phyloP scores from a whole-genome alignment of 2,329 filamentous ascomycete species.

The Dryadomyces quercivorus region DNA sequence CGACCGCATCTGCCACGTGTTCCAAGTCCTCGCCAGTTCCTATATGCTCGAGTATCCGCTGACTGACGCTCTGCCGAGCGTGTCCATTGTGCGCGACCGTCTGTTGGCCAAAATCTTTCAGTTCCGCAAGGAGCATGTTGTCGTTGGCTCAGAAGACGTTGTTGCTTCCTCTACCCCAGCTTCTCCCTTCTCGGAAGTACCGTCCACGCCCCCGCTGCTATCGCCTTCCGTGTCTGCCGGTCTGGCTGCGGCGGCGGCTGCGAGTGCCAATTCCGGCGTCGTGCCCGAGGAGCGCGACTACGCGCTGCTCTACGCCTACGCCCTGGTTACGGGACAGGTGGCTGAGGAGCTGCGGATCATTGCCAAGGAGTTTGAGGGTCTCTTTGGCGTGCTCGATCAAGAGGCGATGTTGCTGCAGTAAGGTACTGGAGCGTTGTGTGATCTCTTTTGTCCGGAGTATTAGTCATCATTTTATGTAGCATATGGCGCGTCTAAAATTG shows the following conservation, averaged over 20 bases:
- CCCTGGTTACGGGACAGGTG: slow-evolving; percentile 54
- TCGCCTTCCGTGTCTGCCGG: neutral
- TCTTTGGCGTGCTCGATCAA: slow-evolving; percentile 52
- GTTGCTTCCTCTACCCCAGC: neutral
- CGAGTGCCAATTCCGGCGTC: neutral
- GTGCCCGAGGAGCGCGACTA: slow-evolving; percentile 64
- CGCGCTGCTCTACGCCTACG: slow-evolving; percentile 86
- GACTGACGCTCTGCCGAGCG: slow-evolving; percentile 75
- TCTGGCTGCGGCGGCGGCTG: neutral
- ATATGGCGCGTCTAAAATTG: no score
- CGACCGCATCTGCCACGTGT: slow-evolving; percentile 80
- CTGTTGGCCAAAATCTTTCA: slow-evolving; percentile 79
- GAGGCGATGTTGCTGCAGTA: slow-evolving; percentile 45
- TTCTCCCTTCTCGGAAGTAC: neutral
- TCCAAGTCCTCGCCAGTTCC: slow-evolving; percentile 75
- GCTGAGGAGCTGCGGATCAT: slow-evolving; percentile 51
- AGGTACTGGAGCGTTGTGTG: neutral
- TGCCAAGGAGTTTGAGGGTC: slow-evolving; percentile 45
- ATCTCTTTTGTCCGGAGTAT: neutral
- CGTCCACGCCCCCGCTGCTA: neutral
- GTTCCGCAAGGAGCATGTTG: slow-evolving; percentile 59
- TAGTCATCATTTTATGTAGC: neutral
- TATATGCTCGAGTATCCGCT: slow-evolving; percentile 92
- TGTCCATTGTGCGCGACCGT: slow-evolving; percentile 67
- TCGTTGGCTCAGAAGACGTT: neutral